Conservation (phyloP, 2,329 filamentous ascomycete genomes). For the Exophiala xenobiotica region DNA sequence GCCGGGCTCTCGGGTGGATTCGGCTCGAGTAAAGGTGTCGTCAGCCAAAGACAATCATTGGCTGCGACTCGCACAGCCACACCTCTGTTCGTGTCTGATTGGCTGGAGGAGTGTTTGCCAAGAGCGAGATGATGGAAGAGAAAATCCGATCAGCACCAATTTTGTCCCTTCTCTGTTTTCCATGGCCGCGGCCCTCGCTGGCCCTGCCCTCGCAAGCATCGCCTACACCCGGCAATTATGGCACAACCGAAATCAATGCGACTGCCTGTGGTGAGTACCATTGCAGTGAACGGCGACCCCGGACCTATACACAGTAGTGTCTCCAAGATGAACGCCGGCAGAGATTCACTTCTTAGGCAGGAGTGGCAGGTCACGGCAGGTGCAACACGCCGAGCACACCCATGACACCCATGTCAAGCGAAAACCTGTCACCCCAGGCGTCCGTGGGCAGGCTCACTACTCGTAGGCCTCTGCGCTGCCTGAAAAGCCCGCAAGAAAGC, state of each 20-base stretch:
- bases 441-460: no score
- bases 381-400: neutral
- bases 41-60: neutral
- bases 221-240: neutral
- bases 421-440: no score
- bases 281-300: neutral
- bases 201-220: neutral
- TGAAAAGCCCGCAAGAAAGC: slow-evolving; percentile 4
- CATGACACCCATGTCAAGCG: no score
- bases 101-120: neutral
- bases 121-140: neutral
- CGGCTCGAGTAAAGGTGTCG: neutral
- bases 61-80: slow-evolving; percentile 1
- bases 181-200: neutral
- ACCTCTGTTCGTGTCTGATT: neutral
- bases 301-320: neutral
- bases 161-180: neutral
- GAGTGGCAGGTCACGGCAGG: neutral
- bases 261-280: neutral
- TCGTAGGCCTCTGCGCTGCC: no score
- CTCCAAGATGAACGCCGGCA: neutral
- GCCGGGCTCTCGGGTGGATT: neutral
- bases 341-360: neutral
- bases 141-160: neutral
- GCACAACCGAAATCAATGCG: neutral